These are phyloP conservation scores for Globisporangium paddicum DNA, from an alignment of 352 stramenopile species.

Conservation along the genomic window DNA sequence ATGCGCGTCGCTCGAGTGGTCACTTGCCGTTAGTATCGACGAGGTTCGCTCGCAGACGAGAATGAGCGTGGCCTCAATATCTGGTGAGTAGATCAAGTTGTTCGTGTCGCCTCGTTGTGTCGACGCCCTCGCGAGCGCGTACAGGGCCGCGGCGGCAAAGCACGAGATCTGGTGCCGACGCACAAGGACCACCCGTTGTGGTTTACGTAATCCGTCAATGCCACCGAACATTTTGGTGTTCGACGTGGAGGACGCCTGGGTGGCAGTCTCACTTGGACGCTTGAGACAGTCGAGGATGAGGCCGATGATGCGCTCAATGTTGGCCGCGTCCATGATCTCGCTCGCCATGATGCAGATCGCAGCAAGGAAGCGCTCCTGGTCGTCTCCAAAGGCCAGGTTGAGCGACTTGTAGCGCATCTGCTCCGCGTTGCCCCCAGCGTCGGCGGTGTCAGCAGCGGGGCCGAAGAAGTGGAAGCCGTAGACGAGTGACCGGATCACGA, in stretches of 20 bases:
- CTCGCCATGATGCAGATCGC: slow-evolving; percentile 62
- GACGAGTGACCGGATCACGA: slow-evolving; percentile 45
- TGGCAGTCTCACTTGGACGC: slow-evolving; percentile 5
- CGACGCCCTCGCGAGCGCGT: slow-evolving; percentile 47
- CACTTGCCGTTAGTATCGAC: neutral
- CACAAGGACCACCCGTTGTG: slow-evolving; percentile 20
- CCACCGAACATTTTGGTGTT: neutral
- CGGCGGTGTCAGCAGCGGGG: neutral
- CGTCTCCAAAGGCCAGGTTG: slow-evolving; percentile 50
- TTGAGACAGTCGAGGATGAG: slow-evolving; percentile 47
- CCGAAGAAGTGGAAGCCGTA: slow-evolving; percentile 51
- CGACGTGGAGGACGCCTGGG: slow-evolving; percentile 10
- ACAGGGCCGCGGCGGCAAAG: slow-evolving; percentile 43
- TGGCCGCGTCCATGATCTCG: slow-evolving; percentile 49
- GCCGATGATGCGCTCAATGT: slow-evolving; percentile 55
- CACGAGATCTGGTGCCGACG: slow-evolving; percentile 35
- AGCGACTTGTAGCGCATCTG: slow-evolving; percentile 20
- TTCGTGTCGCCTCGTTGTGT: slow-evolving; percentile 47
- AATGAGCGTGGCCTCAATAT: slow-evolving; percentile 43
- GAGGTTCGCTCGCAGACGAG: slow-evolving; percentile 36
- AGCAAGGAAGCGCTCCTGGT: slow-evolving; percentile 63
- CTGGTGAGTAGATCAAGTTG: slow-evolving; percentile 36
- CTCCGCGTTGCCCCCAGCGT: slow-evolving; percentile 3
- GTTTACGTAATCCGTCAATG: neutral
- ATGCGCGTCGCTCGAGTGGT: neutral